Base-by-base conservation (phyloP, 2,329 filamentous ascomycete species). In the Periconia sp. region DNA sequence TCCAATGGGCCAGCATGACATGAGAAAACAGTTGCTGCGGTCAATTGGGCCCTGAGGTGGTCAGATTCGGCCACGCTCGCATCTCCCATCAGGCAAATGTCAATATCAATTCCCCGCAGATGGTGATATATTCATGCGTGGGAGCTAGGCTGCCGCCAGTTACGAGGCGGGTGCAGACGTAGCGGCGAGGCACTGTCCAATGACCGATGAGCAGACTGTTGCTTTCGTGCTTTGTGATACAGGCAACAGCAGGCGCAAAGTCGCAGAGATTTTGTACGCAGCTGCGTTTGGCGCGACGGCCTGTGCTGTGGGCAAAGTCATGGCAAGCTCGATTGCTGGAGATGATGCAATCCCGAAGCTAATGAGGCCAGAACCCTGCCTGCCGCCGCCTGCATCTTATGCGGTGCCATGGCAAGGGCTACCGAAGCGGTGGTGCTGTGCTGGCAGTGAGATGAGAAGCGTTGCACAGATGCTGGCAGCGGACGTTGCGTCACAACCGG, bases 101-200 rank as follows among this genome's bases (percentile, higher is more conserved):
- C 22, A n/a, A 33, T 22, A 17, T 37, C n/a, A 17, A 28, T 25
- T 21, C 28, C 17, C 21, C 33, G 19, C 33, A 33, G 37, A 32
- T 25, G 17, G 19, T 36, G 26, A 24, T 21, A 36, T 33, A 11
- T 16, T 28, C 15, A 21, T 37, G 32, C 32, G 29, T 18, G 18
- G n/a, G 25, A 5, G 22, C 44, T 37, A 40, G 36, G 40, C 39
- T 38, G 32, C 36, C 22, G 35, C 28, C 35, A 34, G 19, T 11
- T 13, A n/a, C 24, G 36, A 22, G 23, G 24, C 22, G 5, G 25
- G 29, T 40, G 24, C 25, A 25, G 35, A 41, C 41, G 19, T 37
- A 38, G 23, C 4, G 36, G 45, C 40, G 34, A 34, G 38, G 38
- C 39, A 41, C 45, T 46, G 29, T 32, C 49, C 51, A 51, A 55